phyloP scores from a whole-genome alignment of 83 land plant genomes.

The Diphasiastrum complanatum region DNA sequence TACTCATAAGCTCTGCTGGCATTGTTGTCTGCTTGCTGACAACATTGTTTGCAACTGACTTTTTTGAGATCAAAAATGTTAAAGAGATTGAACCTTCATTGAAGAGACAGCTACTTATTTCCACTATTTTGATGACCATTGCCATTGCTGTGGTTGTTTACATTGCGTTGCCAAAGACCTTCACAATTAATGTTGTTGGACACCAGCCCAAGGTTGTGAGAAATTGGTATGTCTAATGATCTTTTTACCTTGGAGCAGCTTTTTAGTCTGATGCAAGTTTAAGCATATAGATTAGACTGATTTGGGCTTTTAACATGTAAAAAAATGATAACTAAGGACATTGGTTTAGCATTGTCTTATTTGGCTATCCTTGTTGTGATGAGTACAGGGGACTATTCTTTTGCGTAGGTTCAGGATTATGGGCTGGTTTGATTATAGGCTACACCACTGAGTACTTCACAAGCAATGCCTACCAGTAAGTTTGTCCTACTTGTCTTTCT shows the following conservation, averaged over 20 bases:
- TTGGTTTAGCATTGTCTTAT: too few species aligned
- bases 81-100: conserved; percentile 73
- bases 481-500: background rate
- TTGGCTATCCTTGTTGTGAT: too few species aligned
- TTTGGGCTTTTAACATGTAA: too few species aligned
- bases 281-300: too few species aligned
- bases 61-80: conserved; percentile 61
- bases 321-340: too few species aligned
- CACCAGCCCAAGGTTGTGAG: conserved; percentile 44
- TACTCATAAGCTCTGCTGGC: conserved; percentile 62
- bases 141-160: conserved; percentile 54
- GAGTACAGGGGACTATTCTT: conserved; percentile 67
- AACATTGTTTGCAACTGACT: conserved; percentile 71
- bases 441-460: conserved; percentile 71
- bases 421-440: conserved; percentile 83
- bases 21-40: conserved; percentile 68
- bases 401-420: conserved; percentile 68
- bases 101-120: conserved; percentile 69
- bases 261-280: too few species aligned
- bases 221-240: conserved; percentile 45
- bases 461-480: conserved; percentile 74
- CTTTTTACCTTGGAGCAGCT: background rate
- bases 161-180: conserved; percentile 48
- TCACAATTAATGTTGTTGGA: conserved; percentile 75
- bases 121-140: conserved; percentile 64